Conservation (phyloP, 495 filamentous ascomycete genomes). For the Pyrenula aspistea region DNA sequence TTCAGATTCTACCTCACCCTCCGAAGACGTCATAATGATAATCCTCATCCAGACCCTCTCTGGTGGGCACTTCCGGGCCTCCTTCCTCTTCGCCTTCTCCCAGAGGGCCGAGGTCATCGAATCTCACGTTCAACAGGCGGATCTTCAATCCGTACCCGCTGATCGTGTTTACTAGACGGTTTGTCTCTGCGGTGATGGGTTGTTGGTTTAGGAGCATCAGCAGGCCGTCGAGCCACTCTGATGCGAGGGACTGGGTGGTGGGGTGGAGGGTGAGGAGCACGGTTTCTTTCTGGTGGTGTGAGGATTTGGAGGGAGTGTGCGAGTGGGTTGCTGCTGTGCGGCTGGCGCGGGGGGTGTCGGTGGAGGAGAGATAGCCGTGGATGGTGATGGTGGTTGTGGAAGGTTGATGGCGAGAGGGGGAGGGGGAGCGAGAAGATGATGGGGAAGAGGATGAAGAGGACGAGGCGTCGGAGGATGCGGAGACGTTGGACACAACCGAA, state of each 20-base stretch:
- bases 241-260: slow-evolving; percentile 66
- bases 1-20: too few relatives aligned
- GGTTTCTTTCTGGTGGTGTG: slow-evolving; percentile 34
- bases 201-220: slow-evolving; percentile 92
- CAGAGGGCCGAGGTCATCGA: slow-evolving; percentile 52
- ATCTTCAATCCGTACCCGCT: slow-evolving; percentile 89
- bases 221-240: slow-evolving; percentile 93
- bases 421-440: slow-evolving; percentile 20
- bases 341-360: slow-evolving; percentile 16
- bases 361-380: slow-evolving; percentile 48
- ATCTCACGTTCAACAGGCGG: slow-evolving; percentile 77
- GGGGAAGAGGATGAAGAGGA: slow-evolving; percentile 40
- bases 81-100: slow-evolving; percentile 16
- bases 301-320: slow-evolving; percentile 24
- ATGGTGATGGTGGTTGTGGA: slow-evolving; percentile 84
- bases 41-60: slow-evolving; percentile 40
- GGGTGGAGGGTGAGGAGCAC: slow-evolving; percentile 75
- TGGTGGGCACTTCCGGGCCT: slow-evolving; percentile 27
- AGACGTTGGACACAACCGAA: slow-evolving; percentile 88
- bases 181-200: slow-evolving; percentile 93
- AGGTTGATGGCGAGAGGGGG: slow-evolving; percentile 13
- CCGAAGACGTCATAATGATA: slow-evolving; percentile 45
- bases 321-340: slow-evolving; percentile 10
- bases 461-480: slow-evolving; percentile 36
- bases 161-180: slow-evolving; percentile 73